Percentiles rank a stretch among this genome's conserved stretches.
Evolutionary conservation across 202 grass and related monocot genomes (phyloP).

Genomic region (Bolboschoenoplectus hybrid): DNA sequence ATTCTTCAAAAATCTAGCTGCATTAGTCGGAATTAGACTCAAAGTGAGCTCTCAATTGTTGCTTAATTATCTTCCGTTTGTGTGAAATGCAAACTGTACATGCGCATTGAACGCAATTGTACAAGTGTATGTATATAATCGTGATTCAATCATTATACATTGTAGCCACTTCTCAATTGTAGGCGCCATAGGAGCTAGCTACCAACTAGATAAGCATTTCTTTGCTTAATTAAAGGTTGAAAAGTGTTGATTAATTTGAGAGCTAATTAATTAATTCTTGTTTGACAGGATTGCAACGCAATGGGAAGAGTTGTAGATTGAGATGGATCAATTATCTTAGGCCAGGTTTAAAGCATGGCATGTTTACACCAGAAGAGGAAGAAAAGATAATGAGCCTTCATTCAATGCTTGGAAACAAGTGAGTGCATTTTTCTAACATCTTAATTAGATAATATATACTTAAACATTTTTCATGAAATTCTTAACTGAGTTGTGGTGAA

Average conservation of each 20-base stretch:
- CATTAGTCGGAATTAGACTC: slow-evolving; percentile 4
- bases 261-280: not conserved
- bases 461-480: slow-evolving; percentile 11
- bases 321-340: slow-evolving; percentile 92
- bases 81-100: slow-evolving; percentile 17
- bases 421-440: slow-evolving; percentile 41
- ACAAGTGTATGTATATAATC: not conserved
- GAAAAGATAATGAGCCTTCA: slow-evolving; percentile 69
- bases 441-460: not conserved
- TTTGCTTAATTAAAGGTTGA: not conserved
- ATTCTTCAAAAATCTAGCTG: not conserved
- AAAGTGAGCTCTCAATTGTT: not conserved
- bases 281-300: slow-evolving; percentile 68
- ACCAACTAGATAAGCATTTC: not conserved
- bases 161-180: not conserved
- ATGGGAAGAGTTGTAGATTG: slow-evolving; percentile 88
- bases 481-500: slow-evolving; percentile 21
- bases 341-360: slow-evolving; percentile 84
- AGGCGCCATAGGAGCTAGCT: not conserved
- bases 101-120: not conserved
- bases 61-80: not conserved
- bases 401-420: slow-evolving; percentile 75
- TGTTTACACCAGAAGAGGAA: slow-evolving; percentile 66
- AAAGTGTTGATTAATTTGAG: not conserved
- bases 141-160: not conserved